Conservation (phyloP, 163 green algal genomes). For the Chloromonas sp. region DNA sequence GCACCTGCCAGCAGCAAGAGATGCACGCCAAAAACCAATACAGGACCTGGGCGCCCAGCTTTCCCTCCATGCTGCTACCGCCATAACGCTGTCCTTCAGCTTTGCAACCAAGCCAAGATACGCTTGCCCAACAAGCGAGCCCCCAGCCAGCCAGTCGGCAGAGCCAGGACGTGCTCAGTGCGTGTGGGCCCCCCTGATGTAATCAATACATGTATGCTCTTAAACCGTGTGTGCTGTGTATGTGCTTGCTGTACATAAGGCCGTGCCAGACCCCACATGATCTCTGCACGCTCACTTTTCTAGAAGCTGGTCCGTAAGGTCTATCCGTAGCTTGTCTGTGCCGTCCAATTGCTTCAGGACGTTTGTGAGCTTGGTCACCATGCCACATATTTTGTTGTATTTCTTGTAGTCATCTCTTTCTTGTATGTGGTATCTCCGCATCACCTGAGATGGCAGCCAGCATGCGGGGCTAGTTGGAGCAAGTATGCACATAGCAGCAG, state of each 20-base stretch:
- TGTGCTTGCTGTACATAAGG: not conserved
- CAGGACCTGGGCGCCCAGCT: not conserved
- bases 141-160: not conserved
- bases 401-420: conserved; percentile 97
- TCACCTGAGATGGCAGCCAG: conserved; percentile 58
- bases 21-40: not conserved
- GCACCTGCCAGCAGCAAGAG: not conserved
- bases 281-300: conserved; percentile 69
- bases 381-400: conserved; percentile 93
- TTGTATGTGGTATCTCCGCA: conserved; percentile 95
- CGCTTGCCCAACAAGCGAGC: not conserved
- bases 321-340: conserved; percentile 75
- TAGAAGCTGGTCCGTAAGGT: conserved; percentile 93
- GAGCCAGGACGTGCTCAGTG: not conserved
- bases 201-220: not conserved
- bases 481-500: too few species aligned
- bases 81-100: not conserved
- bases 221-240: not conserved
- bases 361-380: conserved; percentile 83
- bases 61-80: not conserved
- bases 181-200: too few species aligned
- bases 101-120: too few species aligned
- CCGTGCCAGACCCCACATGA: not conserved
- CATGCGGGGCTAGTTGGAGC: not conserved
- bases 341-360: conserved; percentile 83